phyloP scores from a whole-genome alignment of 75 land plant genomes.

The Picea sitchensis region DNA sequence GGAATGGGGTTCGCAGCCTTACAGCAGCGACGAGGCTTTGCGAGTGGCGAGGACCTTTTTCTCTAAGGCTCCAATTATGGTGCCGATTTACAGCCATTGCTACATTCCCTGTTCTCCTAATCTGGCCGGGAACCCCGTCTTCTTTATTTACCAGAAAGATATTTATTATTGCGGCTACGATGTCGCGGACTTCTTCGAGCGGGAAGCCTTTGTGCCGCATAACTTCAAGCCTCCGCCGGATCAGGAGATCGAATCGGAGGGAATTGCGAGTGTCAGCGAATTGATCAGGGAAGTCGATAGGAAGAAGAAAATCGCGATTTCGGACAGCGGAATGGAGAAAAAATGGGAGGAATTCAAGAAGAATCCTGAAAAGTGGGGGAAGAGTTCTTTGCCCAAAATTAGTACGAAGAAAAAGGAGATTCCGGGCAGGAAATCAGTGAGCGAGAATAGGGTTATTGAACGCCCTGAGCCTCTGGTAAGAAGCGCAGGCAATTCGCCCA shows the following conservation, averaged over 20 bases:
- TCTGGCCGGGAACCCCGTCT: constrained; percentile 54
- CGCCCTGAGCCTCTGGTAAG: constrained; percentile 9
- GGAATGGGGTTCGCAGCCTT: constrained; percentile 47
- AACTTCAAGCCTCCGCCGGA: constrained; percentile 10
- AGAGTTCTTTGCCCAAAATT: background rate
- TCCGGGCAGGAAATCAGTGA: constrained; percentile 12
- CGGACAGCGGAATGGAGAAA: background rate
- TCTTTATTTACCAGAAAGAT: constrained; percentile 34
- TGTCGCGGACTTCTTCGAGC: constrained; percentile 50
- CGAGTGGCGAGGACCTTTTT: constrained; percentile 14
- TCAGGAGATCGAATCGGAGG: background rate
- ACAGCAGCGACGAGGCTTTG: constrained; percentile 12
- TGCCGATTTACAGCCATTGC: constrained; percentile 53
- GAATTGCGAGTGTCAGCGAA: background rate
- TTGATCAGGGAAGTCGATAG: background rate
- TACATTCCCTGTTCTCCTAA: constrained; percentile 44
- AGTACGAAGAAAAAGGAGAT: background rate
- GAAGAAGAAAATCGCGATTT: background rate
- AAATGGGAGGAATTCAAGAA: background rate
- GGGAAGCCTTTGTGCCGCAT: constrained; percentile 20
- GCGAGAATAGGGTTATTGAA: constrained; percentile 10
- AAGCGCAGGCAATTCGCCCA: constrained; percentile 8
- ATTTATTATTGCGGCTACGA: constrained; percentile 42
- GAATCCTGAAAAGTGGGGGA: background rate
- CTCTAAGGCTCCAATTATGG: constrained; percentile 36